Percentiles rank a stretch among this genome's conserved stretches.
These are phyloP conservation scores for Herpetospermum pedunculosum DNA, from an alignment of 306 rosid species.

Conservation along the genomic window DNA sequence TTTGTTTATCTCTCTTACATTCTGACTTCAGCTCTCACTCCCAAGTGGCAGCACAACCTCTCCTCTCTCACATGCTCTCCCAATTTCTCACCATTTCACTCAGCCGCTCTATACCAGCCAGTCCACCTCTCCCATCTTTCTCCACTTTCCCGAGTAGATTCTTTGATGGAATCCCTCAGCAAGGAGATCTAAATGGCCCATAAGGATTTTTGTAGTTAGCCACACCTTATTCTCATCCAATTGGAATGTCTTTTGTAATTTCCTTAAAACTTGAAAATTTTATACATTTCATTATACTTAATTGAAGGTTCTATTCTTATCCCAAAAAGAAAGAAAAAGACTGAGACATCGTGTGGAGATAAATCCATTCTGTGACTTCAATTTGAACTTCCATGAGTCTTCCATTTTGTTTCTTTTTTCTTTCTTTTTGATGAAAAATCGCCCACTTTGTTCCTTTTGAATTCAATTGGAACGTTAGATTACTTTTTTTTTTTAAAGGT, in stretches of 20 bases:
- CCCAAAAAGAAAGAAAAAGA: background rate
- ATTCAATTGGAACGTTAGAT: background rate
- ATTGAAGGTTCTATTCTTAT: background rate
- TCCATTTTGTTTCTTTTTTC: background rate
- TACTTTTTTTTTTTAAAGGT: no score
- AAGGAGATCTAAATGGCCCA: background rate
- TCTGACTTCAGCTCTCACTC: background rate
- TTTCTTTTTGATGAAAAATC: no score
- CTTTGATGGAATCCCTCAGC: background rate
- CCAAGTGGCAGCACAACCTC: background rate
- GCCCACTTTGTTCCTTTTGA: background rate
- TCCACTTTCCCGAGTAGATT: background rate
- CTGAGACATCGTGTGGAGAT: background rate
- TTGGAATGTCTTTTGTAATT: background rate
- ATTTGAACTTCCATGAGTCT: background rate
- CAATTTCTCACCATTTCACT: background rate
- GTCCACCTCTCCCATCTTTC: background rate
- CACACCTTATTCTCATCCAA: background rate
- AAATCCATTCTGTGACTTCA: background rate
- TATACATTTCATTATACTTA: background rate
- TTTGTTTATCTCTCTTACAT: background rate
- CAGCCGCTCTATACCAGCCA: background rate
- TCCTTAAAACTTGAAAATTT: background rate
- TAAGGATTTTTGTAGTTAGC: background rate
- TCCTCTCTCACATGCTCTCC: background rate